Conservation (phyloP, 2,329 filamentous ascomycete genomes). For the Curvularia lunata region DNA sequence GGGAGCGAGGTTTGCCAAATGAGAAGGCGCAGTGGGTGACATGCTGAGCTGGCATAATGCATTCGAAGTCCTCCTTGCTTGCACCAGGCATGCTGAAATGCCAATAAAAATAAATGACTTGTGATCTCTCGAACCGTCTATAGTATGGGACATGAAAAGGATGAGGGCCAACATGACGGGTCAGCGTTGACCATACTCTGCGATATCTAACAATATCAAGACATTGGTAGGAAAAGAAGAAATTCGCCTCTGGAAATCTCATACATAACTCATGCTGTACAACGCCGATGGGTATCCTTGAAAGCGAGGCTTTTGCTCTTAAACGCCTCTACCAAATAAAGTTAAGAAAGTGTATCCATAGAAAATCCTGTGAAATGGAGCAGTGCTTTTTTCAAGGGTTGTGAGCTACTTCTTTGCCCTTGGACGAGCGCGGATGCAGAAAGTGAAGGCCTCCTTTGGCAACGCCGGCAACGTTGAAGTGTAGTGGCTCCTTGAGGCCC, state of each 20-base stretch:
- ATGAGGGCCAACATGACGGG: not conserved
- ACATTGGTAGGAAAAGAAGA: not conserved
- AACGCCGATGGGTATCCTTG: constrained; percentile 38
- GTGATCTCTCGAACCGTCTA: constrained; percentile 16
- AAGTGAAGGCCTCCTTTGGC: constrained; percentile 44
- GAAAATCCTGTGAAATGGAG: not conserved
- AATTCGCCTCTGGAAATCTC: not conserved
- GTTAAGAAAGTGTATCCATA: constrained; percentile 3
- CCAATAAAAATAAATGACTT: not conserved
- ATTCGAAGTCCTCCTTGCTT: not conserved
- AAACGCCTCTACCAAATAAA: constrained; percentile 24
- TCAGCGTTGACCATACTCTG: not conserved
- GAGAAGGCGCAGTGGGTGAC: not conserved
- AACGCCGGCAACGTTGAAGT: constrained; percentile 48
- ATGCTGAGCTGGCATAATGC: not conserved
- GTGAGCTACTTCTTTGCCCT: constrained; percentile 44
- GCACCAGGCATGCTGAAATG: constrained; percentile 9
- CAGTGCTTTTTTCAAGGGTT: constrained; percentile 14
- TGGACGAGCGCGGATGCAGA: constrained; percentile 43
- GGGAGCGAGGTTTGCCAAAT: not conserved
- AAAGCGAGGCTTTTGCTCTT: constrained; percentile 29
- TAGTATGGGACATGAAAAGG: constrained; percentile 7
- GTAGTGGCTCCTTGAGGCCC: constrained; percentile 47
- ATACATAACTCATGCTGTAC: constrained; percentile 13
- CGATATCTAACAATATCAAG: not conserved